Conservation (phyloP, 2,329 filamentous ascomycete genomes). For the Orbilia quercus region DNA sequence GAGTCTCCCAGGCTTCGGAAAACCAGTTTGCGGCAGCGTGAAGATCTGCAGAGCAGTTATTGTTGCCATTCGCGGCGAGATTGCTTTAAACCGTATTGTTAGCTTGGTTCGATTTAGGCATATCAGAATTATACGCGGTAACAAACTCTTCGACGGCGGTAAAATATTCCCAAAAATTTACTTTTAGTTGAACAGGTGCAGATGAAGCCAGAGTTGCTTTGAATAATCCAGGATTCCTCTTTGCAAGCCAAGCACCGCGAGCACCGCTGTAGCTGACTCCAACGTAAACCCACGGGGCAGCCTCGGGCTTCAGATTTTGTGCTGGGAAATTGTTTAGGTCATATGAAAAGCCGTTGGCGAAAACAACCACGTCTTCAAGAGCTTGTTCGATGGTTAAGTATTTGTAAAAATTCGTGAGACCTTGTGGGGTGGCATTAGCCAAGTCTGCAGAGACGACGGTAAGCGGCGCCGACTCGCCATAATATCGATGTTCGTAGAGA, state of each 20-base stretch:
- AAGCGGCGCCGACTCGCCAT: constrained; percentile 63
- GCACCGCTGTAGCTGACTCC: constrained; percentile 59
- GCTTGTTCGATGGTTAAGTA: constrained; percentile 64
- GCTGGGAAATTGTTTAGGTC: constrained; percentile 59
- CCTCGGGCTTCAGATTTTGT: constrained; percentile 53
- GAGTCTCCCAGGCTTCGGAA: constrained; percentile 54
- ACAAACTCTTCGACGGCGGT: constrained; percentile 62
- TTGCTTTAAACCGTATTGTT: constrained; percentile 6
- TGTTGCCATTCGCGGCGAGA: constrained; percentile 26
- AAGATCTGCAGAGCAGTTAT: constrained; percentile 58
- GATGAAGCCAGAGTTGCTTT: constrained; percentile 58
- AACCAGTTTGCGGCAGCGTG: constrained; percentile 51
- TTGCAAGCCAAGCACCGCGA: constrained; percentile 58
- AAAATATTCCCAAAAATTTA: constrained; percentile 64
- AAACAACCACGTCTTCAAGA: constrained; percentile 63
- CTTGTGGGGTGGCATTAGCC: constrained; percentile 55
- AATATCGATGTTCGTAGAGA: constrained; percentile 61
- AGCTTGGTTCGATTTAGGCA: not conserved
- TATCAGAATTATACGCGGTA: not conserved
- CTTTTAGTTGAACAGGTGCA: constrained; percentile 61
- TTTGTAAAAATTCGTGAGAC: constrained; percentile 61
- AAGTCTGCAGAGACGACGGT: constrained; percentile 53
- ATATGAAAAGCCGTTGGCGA: constrained; percentile 63
- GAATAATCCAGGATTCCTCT: constrained; percentile 58
- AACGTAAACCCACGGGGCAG: constrained; percentile 43